Conservation (phyloP, 345 rosid species). For the Nephelium lappaceum region DNA sequence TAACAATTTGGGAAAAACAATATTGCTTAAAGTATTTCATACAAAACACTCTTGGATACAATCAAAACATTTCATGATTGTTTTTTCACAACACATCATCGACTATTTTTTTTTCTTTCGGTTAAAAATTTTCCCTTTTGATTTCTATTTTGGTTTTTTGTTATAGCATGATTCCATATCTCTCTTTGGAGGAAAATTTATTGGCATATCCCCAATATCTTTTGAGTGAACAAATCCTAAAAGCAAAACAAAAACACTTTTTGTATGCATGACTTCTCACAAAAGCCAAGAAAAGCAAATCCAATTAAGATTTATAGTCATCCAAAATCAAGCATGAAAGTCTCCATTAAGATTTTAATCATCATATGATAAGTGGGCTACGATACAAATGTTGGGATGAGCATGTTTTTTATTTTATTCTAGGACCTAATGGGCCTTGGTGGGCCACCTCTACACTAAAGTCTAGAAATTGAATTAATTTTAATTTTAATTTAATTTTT, state of each 20-base stretch:
- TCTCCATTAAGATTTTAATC: slow-evolving; percentile 27
- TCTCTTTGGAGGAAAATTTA: neutral
- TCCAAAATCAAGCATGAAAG: slow-evolving; percentile 15
- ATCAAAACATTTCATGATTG: neutral
- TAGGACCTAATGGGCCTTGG: slow-evolving; percentile 12
- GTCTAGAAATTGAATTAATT: neutral
- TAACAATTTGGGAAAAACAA: neutral
- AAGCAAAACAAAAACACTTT: neutral
- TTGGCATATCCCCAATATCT: neutral
- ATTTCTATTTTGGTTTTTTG: neutral
- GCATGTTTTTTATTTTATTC: slow-evolving; percentile 16
- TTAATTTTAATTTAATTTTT: neutral
- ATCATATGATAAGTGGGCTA: slow-evolving; percentile 5
- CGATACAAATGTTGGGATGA: slow-evolving; percentile 27
- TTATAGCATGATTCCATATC: neutral
- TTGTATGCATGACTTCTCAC: neutral
- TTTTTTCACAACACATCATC: neutral
- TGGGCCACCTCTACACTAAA: slow-evolving; percentile 16
- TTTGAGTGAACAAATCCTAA: neutral
- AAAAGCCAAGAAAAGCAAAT: slow-evolving; percentile 17
- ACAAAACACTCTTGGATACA: neutral
- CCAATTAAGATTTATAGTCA: slow-evolving; percentile 13
- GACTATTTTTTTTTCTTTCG: neutral
- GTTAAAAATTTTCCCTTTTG: neutral
- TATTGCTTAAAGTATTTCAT: neutral